These are phyloP conservation scores for Rhodofomes roseus DNA, from an alignment of 1,284 basidiomycete genomes.

Conservation along the genomic window DNA sequence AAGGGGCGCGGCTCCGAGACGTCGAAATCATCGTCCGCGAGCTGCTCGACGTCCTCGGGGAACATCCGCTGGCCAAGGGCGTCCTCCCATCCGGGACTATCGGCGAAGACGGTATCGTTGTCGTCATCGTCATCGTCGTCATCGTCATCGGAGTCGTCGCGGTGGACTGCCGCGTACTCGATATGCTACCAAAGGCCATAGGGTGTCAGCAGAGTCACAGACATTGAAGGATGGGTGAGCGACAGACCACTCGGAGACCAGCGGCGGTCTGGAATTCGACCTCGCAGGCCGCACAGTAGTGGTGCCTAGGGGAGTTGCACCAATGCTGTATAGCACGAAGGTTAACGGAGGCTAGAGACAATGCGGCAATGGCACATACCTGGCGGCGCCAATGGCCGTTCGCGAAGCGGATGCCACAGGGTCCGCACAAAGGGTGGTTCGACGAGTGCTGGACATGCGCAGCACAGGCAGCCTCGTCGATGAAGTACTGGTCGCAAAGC, in stretches of 20 bases:
- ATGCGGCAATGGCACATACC: slow-evolving; percentile 10
- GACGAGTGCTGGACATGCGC: slow-evolving; percentile 20
- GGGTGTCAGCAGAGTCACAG: background rate
- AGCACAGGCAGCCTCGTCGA: slow-evolving; percentile 17
- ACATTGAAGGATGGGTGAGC: background rate
- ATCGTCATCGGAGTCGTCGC: slow-evolving; percentile 25
- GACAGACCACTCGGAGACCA: slow-evolving; percentile 24
- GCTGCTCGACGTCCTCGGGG: slow-evolving; percentile 21
- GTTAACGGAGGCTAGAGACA: background rate
- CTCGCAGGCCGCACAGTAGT: slow-evolving; percentile 25
- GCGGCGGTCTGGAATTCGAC: slow-evolving; percentile 21
- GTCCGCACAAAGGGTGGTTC: slow-evolving; percentile 25
- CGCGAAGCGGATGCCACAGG: slow-evolving; percentile 22
- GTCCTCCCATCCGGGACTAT: slow-evolving; percentile 26
- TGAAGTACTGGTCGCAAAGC: slow-evolving; percentile 28
- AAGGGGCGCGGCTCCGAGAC: slow-evolving; percentile 6
- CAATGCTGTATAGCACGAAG: slow-evolving; percentile 17
- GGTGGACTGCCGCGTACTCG: slow-evolving; percentile 25
- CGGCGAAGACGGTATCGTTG: slow-evolving; percentile 9
- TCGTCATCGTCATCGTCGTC: slow-evolving; percentile 16
- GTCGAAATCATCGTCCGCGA: slow-evolving; percentile 6
- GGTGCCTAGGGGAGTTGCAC: slow-evolving; percentile 20
- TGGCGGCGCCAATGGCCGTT: slow-evolving; percentile 24
- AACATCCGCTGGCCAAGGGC: slow-evolving; percentile 16
- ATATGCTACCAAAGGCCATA: slow-evolving; percentile 20